These are phyloP conservation scores for Knufia petricola DNA, from an alignment of 2,329 filamentous ascomycete species.

Conservation along the genomic window DNA sequence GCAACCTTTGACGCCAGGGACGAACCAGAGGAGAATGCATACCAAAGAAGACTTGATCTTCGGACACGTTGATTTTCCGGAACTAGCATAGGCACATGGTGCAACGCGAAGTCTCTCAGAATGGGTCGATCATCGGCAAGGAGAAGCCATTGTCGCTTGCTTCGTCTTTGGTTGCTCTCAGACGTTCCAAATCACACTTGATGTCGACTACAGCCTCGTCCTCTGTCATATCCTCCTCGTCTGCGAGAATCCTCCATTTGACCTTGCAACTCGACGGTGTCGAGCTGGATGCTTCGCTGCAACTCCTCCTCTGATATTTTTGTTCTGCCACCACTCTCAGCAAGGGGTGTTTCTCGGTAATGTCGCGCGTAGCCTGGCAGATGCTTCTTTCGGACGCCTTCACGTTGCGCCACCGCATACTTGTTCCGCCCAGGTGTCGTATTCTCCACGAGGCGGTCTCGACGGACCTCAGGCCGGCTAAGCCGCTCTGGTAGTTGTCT, in stretches of 20 bases:
- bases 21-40: too few relatives aligned
- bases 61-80: too few relatives aligned
- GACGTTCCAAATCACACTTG: not conserved
- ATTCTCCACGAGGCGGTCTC: slow-evolving; percentile 2
- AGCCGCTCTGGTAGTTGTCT: slow-evolving; percentile 1
- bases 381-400: slow-evolving; percentile 10
- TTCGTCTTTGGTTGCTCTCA: slow-evolving; percentile 1
- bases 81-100: too few relatives aligned
- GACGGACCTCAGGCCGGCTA: slow-evolving; percentile 1
- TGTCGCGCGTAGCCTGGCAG: slow-evolving; percentile 12
- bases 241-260: slow-evolving; percentile 1
- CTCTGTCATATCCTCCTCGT: not conserved
- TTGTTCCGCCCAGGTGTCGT: slow-evolving; percentile 2
- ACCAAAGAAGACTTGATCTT: too few relatives aligned
- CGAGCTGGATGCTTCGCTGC: not conserved
- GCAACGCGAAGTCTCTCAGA: not conserved
- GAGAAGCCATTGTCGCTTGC: slow-evolving; percentile 1
- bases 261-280: not conserved
- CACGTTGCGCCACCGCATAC: slow-evolving; percentile 5
- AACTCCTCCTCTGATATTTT: not conserved
- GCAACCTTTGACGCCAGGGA: too few relatives aligned
- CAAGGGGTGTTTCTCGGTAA: slow-evolving; percentile 8
- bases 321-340: slow-evolving; percentile 8
- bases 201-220: slow-evolving; percentile 1
- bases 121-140: not conserved